Base-by-base conservation (phyloP, 495 filamentous ascomycete species). In the Terfezia claveryi region DNA sequence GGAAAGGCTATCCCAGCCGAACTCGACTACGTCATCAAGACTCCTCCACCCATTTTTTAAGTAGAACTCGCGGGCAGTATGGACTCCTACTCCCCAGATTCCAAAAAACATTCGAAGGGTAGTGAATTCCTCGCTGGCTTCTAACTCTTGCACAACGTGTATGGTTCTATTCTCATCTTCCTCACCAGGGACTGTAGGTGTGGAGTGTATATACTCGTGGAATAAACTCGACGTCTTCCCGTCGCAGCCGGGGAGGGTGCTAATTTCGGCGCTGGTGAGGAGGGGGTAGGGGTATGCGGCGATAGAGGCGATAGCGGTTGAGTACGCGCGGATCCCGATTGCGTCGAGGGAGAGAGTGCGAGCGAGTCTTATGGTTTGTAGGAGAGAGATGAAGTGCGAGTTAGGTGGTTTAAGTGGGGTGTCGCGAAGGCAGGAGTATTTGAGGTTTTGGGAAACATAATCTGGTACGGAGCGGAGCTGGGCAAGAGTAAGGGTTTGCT, bases 61-160 rank as follows among this genome's bases (percentile, higher is more conserved):
- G 69, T 85, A 91, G 62, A 94, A 94, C 10, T 89, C 79, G 11
- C 79, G 71, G 1, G 92, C 88, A 0, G 82, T 91, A 12, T 75
- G 81, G 4, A 83, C 78, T n/a, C 80, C 89, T 0, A 96, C 84
- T 36, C 88, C 91, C 81, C 84, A 92, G 58, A 96, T 91, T 1
- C 79, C 70, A 62, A 82, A 79, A 68, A 98, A 93, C 0, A 72
- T 62, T 46, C 76, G 70, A 12, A 95, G 68, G 2, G 78, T 73
- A 8, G 70, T 69, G 54, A 93, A 73, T 12, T 71, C 70, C 10
- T 78, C 73, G 61, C 88, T 80, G 0, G 70, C 67, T 55, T 85
- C 76, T 16, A 84, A 70, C 0, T 81, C 73, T 6, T 73, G 66
- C 14, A 81, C 82, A 3, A 81, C 82, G 27, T 72, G 56, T 36